These are phyloP conservation scores for Paramecium primaurelia DNA, from an alignment of 73 alveolate species.

Conservation along the genomic window DNA sequence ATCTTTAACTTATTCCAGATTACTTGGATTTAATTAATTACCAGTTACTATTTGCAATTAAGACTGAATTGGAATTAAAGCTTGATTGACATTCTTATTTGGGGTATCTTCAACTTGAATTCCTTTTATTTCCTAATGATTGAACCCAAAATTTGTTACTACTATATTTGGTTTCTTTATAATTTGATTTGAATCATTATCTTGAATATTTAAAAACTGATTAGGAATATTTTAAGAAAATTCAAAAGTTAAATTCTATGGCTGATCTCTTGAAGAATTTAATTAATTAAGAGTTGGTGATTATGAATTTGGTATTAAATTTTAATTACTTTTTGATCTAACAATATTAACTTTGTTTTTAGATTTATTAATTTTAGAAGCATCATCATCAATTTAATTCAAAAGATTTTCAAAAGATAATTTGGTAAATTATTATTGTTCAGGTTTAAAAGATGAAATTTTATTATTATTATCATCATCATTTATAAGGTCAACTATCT, in stretches of 20 bases:
- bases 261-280: background rate
- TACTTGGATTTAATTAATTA: background rate
- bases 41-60: background rate
- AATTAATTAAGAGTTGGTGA: background rate
- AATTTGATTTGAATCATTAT: background rate
- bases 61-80: background rate
- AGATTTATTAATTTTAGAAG: background rate
- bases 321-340: background rate
- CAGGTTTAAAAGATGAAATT: background rate
- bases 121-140: background rate
- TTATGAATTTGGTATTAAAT: background rate
- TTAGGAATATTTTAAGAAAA: background rate
- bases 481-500: background rate
- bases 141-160: background rate
- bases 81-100: background rate
- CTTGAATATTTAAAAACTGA: background rate
- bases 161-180: background rate
- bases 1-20: background rate
- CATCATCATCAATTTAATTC: background rate
- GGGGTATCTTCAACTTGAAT: background rate
- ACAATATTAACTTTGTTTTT: background rate
- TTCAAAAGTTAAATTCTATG: background rate
- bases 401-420: background rate
- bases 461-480: background rate
- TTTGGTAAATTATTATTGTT: background rate